These are phyloP conservation scores for Neurospora sp. DNA, from an alignment of 495 filamentous ascomycete genomes.

Conservation along the genomic window DNA sequence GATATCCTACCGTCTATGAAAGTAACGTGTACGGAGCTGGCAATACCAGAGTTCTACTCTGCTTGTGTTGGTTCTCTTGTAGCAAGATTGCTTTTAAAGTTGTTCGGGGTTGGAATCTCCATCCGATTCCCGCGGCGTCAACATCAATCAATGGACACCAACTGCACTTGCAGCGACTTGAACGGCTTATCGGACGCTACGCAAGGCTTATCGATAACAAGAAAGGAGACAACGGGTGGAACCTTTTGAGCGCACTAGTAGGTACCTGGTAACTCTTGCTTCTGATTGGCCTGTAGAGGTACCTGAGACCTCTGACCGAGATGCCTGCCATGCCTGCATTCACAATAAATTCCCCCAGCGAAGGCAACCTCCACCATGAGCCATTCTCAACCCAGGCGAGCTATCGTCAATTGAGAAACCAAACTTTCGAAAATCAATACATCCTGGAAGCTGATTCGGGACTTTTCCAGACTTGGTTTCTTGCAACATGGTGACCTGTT, in stretches of 20 bases:
- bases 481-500: neutral
- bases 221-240: neutral
- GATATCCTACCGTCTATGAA: neutral
- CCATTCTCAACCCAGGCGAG: neutral
- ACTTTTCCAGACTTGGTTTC: neutral
- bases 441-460: neutral
- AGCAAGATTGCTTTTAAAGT: neutral
- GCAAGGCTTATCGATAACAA: constrained; percentile 21
- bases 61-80: neutral
- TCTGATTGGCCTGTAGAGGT: neutral
- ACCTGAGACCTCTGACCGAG: no score
- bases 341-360: neutral
- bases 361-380: neutral
- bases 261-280: neutral
- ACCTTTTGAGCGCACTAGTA: neutral
- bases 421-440: neutral
- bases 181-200: constrained; percentile 24
- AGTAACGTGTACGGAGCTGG: neutral
- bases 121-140: neutral
- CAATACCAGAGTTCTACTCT: neutral
- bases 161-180: neutral
- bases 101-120: neutral
- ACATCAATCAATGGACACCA: neutral
- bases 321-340: neutral
- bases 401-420: neutral